Evolutionary conservation across 805 yeast species (phyloP).

Genomic region (Pichia pseudocactophila): DNA sequence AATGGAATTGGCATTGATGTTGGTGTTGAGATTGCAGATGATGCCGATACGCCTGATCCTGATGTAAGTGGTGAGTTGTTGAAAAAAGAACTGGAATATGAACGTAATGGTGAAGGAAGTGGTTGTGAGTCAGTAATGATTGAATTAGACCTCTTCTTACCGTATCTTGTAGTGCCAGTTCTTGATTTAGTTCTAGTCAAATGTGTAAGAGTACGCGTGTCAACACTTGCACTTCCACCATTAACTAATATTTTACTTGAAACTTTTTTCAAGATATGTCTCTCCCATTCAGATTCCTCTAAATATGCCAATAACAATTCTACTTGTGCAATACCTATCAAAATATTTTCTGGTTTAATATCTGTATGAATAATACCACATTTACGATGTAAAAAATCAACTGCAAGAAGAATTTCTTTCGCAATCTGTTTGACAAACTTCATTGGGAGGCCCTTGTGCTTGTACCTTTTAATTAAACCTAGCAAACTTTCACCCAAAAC

Average conservation of each 20-base stretch:
- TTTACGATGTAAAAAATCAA: conserved; percentile 49
- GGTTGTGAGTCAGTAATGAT: conserved; percentile 89
- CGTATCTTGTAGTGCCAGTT: conserved; percentile 24
- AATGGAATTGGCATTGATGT: conserved; percentile 3
- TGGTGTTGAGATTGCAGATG: conserved; percentile 2
- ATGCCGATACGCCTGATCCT: neutral
- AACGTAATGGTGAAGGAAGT: conserved; percentile 75
- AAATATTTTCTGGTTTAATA: conserved; percentile 65
- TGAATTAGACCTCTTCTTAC: conserved; percentile 52
- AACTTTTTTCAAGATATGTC: conserved; percentile 24
- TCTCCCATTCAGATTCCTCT: conserved; percentile 32
- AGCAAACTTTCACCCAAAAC: conserved; percentile 90
- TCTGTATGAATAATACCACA: conserved; percentile 71
- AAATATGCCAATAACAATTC: conserved; percentile 39
- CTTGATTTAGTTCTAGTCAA: conserved; percentile 9
- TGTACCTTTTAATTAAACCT: conserved; percentile 71
- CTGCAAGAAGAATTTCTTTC: conserved; percentile 44
- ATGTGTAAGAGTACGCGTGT: conserved; percentile 9
- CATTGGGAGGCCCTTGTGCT: conserved; percentile 41
- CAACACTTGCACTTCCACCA: conserved; percentile 7
- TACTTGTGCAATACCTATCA: conserved; percentile 45
- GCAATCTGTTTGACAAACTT: conserved; percentile 49
- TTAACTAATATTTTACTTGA: conserved; percentile 19
- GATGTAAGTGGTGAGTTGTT: conserved; percentile 16
- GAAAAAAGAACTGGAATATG: conserved; percentile 30